Conservation (phyloP, 305 asterid species). For the Fraxinus floribunda region DNA sequence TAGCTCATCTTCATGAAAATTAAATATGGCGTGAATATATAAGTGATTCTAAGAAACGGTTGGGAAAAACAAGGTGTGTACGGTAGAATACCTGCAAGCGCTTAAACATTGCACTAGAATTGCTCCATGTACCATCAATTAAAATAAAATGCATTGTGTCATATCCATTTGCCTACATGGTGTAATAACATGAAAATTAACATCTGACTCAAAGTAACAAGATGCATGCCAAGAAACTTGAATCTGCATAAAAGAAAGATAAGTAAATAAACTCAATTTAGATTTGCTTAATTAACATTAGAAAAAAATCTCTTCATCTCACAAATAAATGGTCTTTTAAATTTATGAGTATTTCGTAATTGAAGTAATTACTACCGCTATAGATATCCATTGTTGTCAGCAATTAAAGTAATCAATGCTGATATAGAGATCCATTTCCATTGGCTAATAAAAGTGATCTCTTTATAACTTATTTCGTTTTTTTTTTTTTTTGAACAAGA, state of each 20-base stretch:
- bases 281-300: neutral
- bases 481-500: neutral
- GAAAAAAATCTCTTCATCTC: neutral
- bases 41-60: neutral
- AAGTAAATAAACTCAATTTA: neutral
- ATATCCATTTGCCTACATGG: conserved; percentile 40
- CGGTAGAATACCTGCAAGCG: conserved; percentile 71
- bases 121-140: conserved; percentile 97
- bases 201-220: conserved; percentile 2
- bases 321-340: neutral
- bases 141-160: conserved; percentile 63
- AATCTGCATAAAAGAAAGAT: neutral
- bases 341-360: neutral
- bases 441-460: neutral
- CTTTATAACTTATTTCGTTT: neutral
- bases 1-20: neutral
- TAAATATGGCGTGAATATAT: neutral
- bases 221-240: neutral
- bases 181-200: conserved; percentile 18
- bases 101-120: conserved; percentile 86
- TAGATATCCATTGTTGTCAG: neutral
- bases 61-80: neutral
- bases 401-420: neutral
- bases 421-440: neutral
- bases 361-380: neutral